Conservation (phyloP, 768 basidiomycete genomes). For the Paxillus rubicundulus region DNA sequence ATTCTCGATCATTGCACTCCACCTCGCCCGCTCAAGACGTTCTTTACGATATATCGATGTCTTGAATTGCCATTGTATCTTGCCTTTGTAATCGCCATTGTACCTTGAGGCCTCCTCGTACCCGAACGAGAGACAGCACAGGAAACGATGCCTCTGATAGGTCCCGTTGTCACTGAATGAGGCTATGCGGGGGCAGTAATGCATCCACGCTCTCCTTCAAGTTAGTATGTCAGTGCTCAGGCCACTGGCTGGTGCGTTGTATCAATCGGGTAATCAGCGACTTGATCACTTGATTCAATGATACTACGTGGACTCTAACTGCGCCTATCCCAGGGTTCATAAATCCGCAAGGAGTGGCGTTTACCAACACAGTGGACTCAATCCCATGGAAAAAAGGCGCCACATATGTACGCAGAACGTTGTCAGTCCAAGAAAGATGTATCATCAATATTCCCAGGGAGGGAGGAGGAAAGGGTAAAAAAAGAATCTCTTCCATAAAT, state of each 20-base stretch:
- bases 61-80: too few species aligned
- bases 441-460: neutral
- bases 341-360: too few species aligned
- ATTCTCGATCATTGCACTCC: neutral
- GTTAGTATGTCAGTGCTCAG: neutral
- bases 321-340: too few species aligned
- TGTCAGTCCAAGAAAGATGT: neutral
- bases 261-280: conserved; percentile 1
- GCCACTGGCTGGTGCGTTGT: neutral
- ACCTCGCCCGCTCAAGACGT: neutral
- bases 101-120: neutral
- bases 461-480: neutral
- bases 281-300: conserved; percentile 10
- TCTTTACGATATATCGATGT: neutral
- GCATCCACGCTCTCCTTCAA: conserved; percentile 2
- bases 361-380: too few species aligned
- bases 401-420: too few species aligned
- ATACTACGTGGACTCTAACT: too few species aligned
- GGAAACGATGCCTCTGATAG: neutral
- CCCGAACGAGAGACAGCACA: too few species aligned
- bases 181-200: conserved; percentile 1
- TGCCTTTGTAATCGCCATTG: neutral
- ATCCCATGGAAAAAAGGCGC: too few species aligned
- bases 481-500: conserved; percentile 5
- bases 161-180: neutral